phyloP scores from a whole-genome alignment of 2,329 filamentous ascomycete species.

The Diaporthe velutina region DNA sequence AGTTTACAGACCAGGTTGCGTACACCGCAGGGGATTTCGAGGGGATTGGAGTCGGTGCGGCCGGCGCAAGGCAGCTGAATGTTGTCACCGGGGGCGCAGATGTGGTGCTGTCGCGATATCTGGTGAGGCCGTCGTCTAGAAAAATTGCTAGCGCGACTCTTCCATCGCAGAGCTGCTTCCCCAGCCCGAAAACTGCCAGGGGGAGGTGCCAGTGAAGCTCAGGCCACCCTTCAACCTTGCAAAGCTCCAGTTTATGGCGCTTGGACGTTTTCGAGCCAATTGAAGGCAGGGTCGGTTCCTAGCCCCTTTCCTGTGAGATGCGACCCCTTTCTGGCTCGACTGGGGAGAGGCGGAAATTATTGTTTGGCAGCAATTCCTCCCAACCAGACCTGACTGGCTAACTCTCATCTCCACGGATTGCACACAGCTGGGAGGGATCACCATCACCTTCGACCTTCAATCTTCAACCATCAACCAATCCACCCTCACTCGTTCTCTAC shows the following conservation, averaged over 20 bases:
- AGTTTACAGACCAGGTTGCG: too few species aligned
- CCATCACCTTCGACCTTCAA: conserved; percentile 29
- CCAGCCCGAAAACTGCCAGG: conserved; percentile 28
- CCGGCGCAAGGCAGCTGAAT: background rate
- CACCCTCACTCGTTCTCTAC: conserved; percentile 39
- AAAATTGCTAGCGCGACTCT: conserved; percentile 39
- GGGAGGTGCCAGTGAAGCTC: conserved; percentile 25
- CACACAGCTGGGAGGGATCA: conserved; percentile 31
- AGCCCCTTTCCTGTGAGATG: conserved; percentile 39
- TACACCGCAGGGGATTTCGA: too few species aligned
- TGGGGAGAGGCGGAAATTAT: conserved; percentile 59
- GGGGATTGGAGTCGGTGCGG: background rate
- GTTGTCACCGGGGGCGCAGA: background rate
- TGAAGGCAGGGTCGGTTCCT: conserved; percentile 34
- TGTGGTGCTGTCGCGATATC: conserved; percentile 34
- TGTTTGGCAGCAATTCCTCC: conserved; percentile 53
- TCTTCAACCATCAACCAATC: conserved; percentile 36
- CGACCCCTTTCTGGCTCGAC: conserved; percentile 53
- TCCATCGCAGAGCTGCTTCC: conserved; percentile 23
- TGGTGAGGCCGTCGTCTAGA: conserved; percentile 29
- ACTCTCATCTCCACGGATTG: conserved; percentile 30
- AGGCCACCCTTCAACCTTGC: conserved; percentile 16
- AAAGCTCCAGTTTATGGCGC: conserved; percentile 24
- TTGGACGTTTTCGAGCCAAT: conserved; percentile 34
- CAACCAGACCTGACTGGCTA: conserved; percentile 39